A percentile compares a stretch with the other conserved stretches of the same genome.
Conservation (phyloP, 116 monocot species). For the Trichopus zeylanicus region DNA sequence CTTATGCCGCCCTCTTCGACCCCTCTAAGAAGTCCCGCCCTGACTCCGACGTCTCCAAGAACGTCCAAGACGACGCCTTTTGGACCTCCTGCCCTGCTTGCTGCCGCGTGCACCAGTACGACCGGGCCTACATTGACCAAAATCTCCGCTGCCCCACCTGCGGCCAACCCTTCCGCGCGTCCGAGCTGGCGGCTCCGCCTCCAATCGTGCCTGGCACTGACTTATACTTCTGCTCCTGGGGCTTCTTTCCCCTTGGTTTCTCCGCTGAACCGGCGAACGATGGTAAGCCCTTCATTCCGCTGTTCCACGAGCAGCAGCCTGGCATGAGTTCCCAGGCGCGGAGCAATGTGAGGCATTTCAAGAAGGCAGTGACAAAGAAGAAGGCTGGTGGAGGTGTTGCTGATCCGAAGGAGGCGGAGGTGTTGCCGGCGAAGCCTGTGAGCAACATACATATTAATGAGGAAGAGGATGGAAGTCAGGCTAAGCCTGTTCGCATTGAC, state of each 20-base stretch:
- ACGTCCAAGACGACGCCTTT: conserved; percentile 20
- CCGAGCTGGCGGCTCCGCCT: conserved; percentile 36
- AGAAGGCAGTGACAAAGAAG: neutral
- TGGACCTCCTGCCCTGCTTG: conserved; percentile 72
- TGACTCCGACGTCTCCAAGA: conserved; percentile 19
- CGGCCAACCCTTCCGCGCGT: conserved; percentile 34
- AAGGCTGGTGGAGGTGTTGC: neutral
- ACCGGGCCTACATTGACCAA: conserved; percentile 17
- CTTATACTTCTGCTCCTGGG: conserved; percentile 78
- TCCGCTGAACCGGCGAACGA: neutral
- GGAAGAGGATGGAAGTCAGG: conserved; percentile 2
- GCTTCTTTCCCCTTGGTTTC: conserved; percentile 68
- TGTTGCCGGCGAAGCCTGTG: neutral
- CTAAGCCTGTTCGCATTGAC: conserved; percentile 2
- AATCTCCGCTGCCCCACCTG: conserved; percentile 50
- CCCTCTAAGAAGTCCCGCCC: conserved; percentile 38
- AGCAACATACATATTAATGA: neutral
- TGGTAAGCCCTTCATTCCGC: conserved; percentile 14
- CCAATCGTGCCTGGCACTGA: conserved; percentile 69
- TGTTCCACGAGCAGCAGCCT: neutral
- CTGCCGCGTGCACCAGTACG: conserved; percentile 59
- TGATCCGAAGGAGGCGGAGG: neutral
- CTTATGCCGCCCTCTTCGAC: conserved; percentile 58
- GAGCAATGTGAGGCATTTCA: neutral
- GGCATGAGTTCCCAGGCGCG: neutral